phyloP scores from a whole-genome alignment of 257 asterid genomes.

The Solanum ossicruentum region DNA sequence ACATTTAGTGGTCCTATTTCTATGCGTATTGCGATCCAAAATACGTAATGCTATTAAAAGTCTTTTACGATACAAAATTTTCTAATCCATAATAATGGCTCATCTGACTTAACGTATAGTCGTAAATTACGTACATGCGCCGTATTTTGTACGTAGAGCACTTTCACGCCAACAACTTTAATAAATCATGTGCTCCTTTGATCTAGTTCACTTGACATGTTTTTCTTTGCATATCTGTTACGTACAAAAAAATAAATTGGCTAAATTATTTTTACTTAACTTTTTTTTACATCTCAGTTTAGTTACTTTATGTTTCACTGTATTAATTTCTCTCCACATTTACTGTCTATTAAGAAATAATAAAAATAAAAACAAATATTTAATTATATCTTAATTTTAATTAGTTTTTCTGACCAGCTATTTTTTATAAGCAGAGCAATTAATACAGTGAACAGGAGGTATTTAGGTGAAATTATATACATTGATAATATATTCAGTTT shows the following conservation, averaged over 20 bases:
- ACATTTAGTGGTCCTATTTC: not conserved
- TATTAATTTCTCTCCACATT: not conserved
- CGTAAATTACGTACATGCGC: not conserved
- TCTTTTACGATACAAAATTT: not conserved
- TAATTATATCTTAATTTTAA: not conserved
- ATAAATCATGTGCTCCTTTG: not conserved
- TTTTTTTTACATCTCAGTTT: not conserved
- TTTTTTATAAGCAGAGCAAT: not conserved
- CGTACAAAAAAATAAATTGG: no score
- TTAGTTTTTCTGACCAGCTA: not conserved
- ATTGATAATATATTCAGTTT: no score
- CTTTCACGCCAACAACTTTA: not conserved
- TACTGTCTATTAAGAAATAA: not conserved
- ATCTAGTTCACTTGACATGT: not conserved
- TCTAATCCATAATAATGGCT: not conserved
- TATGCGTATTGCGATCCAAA: not conserved
- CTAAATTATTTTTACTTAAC: not conserved
- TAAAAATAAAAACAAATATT: not conserved
- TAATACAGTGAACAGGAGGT: not conserved
- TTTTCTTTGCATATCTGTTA: not conserved
- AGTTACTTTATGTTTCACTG: not conserved
- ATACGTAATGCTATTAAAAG: not conserved
- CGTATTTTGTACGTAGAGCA: not conserved
- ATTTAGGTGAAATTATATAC: no score
- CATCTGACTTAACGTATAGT: not conserved